These are phyloP conservation scores for Pseudocercospora fuligena DNA, from an alignment of 2,329 filamentous ascomycete genomes.

Conservation along the genomic window DNA sequence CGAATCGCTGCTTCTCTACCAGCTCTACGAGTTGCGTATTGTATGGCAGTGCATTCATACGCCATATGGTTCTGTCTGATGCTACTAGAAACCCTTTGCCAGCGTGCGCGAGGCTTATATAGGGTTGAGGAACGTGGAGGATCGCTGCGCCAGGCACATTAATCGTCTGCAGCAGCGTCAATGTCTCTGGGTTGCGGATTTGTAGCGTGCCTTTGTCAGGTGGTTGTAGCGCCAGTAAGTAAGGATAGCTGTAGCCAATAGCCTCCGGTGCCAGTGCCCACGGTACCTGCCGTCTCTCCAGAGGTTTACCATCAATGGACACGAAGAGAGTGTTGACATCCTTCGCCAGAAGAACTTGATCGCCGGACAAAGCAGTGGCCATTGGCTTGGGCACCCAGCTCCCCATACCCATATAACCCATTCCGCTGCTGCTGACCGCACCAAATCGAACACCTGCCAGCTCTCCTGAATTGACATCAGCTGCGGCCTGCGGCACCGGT, in stretches of 20 bases:
- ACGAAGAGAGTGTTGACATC: conserved; percentile 96
- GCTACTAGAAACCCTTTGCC: conserved; percentile 94
- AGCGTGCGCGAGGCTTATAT: conserved; percentile 90
- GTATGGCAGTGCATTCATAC: conserved; percentile 92
- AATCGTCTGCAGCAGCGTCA: conserved; percentile 87
- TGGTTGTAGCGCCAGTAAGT: conserved; percentile 83
- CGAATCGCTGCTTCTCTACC: conserved; percentile 72
- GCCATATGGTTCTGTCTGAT: conserved; percentile 91
- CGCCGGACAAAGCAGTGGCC: conserved; percentile 78
- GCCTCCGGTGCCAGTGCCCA: conserved; percentile 88
- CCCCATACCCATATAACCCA: conserved; percentile 96
- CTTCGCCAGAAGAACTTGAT: conserved; percentile 90
- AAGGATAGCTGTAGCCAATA: conserved; percentile 96
- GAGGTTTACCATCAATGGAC: conserved; percentile 76
- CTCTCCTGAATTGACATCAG: conserved; percentile 60
- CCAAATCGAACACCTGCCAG: conserved; percentile 71
- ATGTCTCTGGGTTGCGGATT: conserved; percentile 87
- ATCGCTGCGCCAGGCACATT: conserved; percentile 79
- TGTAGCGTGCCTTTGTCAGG: conserved; percentile 84
- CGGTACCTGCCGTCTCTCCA: conserved; percentile 86
- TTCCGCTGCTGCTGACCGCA: conserved; percentile 79
- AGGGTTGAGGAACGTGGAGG: conserved; percentile 89
- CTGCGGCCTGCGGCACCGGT: conserved; percentile 31
- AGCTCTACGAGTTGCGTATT: conserved; percentile 86
- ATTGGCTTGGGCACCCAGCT: conserved; percentile 90